Evolutionary conservation across 1,139 yeast genomes (phyloP), one percentile per base, ranked within the genome.

Genomic region (Waltiozyma sp.): DNA sequence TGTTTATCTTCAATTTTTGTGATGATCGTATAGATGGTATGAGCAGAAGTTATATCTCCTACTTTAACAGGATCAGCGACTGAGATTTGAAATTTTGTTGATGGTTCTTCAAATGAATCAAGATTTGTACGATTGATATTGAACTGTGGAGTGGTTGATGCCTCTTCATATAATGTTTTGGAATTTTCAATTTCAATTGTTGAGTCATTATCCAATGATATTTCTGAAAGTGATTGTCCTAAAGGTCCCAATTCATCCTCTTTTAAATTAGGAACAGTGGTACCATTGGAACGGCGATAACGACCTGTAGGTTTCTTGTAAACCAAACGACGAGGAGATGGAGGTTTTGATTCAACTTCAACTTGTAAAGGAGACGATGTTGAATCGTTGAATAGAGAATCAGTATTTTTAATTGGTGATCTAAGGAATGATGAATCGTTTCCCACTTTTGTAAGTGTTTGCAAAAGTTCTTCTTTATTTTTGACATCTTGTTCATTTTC

Each of bases 31-130:
- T 91, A 91, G 9, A 85, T 95, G 2, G 91, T 84, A 60, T 91
- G 96, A 0, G 95, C 86, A 37, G 80, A 76, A 0, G 97, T 80
- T 41, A 89, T 65, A 51, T 91, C 98, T 3, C 96, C 96, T 3
- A 91, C 89, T 60, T 86, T 88, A 57, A 80, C 74, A 1, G 97
- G 97, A 60, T 91, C 96, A 2, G 93, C 93, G 2, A 89, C 95
- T 1, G 80, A 63, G 38, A 89, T 81, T 5, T 74, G 78, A 50
- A 85, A 72, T 38, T 10, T 41, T 34, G 9, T 44, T 19, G 9
- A 26, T 37, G 14, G n/a, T n/a, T n/a, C n/a, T 38, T 44, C 23
- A 21, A 8, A 21, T 21, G 23, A 5, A 21, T 26, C n/a, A 26
- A 26, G 31, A n/a, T 31, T 31, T 3, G 34, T 31, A n/a, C 34